Evolutionary conservation across 2,329 filamentous ascomycete genomes (phyloP).

Genomic region (Claviceps sorghi): DNA sequence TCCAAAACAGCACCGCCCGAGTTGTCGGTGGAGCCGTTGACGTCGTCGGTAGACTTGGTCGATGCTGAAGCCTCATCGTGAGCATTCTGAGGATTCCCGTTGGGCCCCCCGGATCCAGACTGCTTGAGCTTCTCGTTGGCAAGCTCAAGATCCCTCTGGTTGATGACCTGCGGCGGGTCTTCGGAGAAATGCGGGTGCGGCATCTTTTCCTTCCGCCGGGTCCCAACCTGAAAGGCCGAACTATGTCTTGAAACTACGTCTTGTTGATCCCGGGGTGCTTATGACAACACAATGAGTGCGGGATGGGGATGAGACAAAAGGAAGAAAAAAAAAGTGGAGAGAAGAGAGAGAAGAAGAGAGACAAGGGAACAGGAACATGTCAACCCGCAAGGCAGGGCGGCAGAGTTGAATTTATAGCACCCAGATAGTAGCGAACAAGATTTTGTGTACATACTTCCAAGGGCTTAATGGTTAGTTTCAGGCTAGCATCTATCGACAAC

Average conservation of each 20-base stretch:
- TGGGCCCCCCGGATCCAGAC: conserved; percentile 8
- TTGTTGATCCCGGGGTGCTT: neutral
- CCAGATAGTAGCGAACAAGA: neutral
- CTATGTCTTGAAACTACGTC: neutral
- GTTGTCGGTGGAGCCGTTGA: conserved; percentile 18
- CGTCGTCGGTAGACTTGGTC: conserved; percentile 5
- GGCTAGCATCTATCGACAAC: neutral
- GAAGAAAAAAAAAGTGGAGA: neutral
- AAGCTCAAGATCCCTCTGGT: conserved; percentile 19
- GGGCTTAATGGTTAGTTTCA: neutral
- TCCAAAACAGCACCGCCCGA: conserved; percentile 14
- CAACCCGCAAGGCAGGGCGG: neutral
- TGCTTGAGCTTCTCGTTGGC: conserved; percentile 24
- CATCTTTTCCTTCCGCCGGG: conserved; percentile 10
- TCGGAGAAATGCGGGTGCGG: conserved; percentile 20
- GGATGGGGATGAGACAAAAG: neutral
- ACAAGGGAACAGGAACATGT: too few species aligned
- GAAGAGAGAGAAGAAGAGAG: neutral
- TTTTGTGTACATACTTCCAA: neutral
- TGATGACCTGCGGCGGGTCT: conserved; percentile 24
- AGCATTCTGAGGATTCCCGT: too few species aligned
- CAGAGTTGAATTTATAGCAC: neutral
- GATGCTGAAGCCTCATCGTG: conserved; percentile 1
- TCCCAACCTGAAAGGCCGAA: too few species aligned
- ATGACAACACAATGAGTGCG: neutral